These are phyloP conservation scores for Pseudogymnoascus sp. DNA, from an alignment of 2,329 filamentous ascomycete genomes.

Conservation along the genomic window DNA sequence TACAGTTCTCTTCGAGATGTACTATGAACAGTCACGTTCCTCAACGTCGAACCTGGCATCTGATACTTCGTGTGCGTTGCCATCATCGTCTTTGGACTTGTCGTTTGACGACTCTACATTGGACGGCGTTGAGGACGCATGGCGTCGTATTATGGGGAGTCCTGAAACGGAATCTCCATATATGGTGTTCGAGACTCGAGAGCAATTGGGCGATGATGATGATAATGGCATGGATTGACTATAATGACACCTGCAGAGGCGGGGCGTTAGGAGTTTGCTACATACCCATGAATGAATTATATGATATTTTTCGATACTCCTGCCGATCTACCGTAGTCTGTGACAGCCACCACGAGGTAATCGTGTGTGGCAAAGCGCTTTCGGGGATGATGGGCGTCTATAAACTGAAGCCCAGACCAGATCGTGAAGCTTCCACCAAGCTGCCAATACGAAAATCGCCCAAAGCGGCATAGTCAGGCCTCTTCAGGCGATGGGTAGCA, in stretches of 20 bases:
- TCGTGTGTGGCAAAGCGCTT: not conserved
- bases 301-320: conserved; percentile 1
- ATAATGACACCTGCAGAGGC: not conserved
- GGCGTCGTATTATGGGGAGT: conserved; percentile 49
- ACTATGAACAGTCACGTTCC: conserved; percentile 45
- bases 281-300: conserved; percentile 7
- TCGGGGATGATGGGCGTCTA: conserved; percentile 5
- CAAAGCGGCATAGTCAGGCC: conserved; percentile 3
- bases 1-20: conserved; percentile 41
- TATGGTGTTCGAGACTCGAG: conserved; percentile 71
- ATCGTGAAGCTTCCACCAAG: conserved; percentile 7
- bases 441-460: not conserved
- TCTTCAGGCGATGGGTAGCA: not conserved
- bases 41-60: conserved; percentile 22
- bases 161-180: conserved; percentile 47
- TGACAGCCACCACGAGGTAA: conserved; percentile 4
- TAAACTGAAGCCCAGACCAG: not conserved
- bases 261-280: conserved; percentile 3
- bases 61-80: conserved; percentile 46
- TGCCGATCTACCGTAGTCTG: not conserved
- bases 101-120: conserved; percentile 67
- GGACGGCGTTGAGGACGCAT: conserved; percentile 59
- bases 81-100: conserved; percentile 54
- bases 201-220: conserved; percentile 52
- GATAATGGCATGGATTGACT: conserved; percentile 32